Base-by-base conservation (phyloP, 176 grass and related monocot genomes). In the Aegilops tauschii region DNA sequence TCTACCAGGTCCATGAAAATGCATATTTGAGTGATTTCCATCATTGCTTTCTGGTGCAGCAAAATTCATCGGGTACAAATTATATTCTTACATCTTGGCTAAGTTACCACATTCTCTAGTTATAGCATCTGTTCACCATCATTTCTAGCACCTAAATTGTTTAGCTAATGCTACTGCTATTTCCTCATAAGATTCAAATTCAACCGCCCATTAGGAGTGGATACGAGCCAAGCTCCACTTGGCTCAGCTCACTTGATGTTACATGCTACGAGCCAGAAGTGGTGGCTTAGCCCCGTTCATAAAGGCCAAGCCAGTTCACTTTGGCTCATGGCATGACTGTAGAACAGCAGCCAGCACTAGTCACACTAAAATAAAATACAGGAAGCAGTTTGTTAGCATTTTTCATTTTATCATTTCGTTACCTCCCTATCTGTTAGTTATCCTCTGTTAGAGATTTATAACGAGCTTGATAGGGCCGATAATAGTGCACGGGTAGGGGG, bases 1-100 rank as follows among this genome's bases (percentile, higher is more conserved):
- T 84, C 35, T 81, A 82, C 54, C 80, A 96, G 96, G 96, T 98
- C 82, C 93, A 98, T 65, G 96, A 98, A 91, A 96, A 98, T 96
- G 90, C 93, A 20, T 98, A 96, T 80, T 65, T 85, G 16, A 98
- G 96, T 65, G 88, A 96, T 35, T 98, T 98, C 82, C 96, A 96
- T 86, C 96, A 98, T 79, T 98, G 96, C 83, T 98, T 92, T 76
- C 84, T 85, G 59, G 23, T 88, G 76, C 84, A 88, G 34, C 82
- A 86, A 85, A 98, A 98, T 90, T 92, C 86, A 62, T 91, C 90
- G 11, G 93, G 96, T 94, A 89, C 58, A 11, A 30, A 87, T 40
- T 76, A 1, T 70, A 74, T 74, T 79, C 28, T 77, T 31, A 17
- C 5, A 77, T 78, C 54, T 80, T 73, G 4, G 42, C n/a, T 83